phyloP scores from a whole-genome alignment of 169 alveolate genomes.

The Plasmodium fragile region DNA sequence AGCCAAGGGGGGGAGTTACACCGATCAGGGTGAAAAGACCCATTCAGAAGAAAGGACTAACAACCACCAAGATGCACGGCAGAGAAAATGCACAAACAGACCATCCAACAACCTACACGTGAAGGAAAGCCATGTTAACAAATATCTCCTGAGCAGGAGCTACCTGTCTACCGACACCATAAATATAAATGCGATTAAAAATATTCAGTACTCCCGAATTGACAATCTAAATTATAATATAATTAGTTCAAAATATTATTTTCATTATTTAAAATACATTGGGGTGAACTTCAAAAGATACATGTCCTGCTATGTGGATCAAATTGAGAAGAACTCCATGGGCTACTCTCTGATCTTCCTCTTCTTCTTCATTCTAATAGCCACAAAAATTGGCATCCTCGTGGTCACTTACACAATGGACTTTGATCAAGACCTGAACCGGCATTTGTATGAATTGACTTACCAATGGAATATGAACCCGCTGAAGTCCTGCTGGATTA shows the following conservation, averaged over 20 bases:
- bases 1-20: neutral
- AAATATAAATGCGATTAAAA: neutral
- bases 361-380: constrained; percentile 43
- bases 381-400: constrained; percentile 41
- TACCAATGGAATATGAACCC: neutral
- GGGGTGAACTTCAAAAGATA: constrained; percentile 33
- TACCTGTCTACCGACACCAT: constrained; percentile 4
- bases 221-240: constrained; percentile 4
- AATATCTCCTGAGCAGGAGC: neutral
- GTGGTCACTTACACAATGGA: constrained; percentile 33
- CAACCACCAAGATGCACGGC: neutral
- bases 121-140: neutral
- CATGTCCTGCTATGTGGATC: constrained; percentile 48
- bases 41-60: neutral
- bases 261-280: constrained; percentile 27
- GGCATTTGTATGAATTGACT: constrained; percentile 24
- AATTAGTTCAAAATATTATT: neutral
- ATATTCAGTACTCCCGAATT: neutral
- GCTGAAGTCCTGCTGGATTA: constrained; percentile 8
- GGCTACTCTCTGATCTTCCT: constrained; percentile 14
- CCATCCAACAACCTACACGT: neutral
- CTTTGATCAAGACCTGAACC: constrained; percentile 17
- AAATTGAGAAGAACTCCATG: constrained; percentile 17
- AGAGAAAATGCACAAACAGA: neutral
- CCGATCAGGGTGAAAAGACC: neutral